Percentiles rank a stretch among this genome's conserved stretches.
These are phyloP conservation scores for Lupinus albus DNA, from an alignment of 306 rosid species.

Conservation along the genomic window DNA sequence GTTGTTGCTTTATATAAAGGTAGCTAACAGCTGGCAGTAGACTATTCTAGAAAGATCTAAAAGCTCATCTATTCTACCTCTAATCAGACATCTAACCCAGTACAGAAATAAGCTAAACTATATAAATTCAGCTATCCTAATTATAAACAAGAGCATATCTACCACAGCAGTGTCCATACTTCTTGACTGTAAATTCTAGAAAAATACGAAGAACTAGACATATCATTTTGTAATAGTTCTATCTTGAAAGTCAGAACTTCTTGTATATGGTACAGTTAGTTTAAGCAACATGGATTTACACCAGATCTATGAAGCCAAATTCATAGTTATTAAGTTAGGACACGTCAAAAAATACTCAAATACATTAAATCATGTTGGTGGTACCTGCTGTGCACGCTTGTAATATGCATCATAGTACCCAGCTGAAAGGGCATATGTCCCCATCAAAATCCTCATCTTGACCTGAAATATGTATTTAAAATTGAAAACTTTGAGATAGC, in stretches of 20 bases:
- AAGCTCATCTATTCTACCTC: too few species aligned
- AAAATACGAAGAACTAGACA: slow-evolving; percentile 1
- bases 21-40: too few species aligned
- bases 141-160: slow-evolving; percentile 9
- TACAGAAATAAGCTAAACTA: too few species aligned
- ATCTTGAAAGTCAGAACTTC: slow-evolving; percentile 11
- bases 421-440: slow-evolving; percentile 96
- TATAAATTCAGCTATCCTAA: too few species aligned
- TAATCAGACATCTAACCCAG: too few species aligned
- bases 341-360: slow-evolving; percentile 15
- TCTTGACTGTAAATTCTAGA: slow-evolving; percentile 1
- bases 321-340: slow-evolving; percentile 28
- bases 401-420: slow-evolving; percentile 98
- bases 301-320: slow-evolving; percentile 23
- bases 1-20: too few species aligned
- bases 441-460: slow-evolving; percentile 94
- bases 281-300: slow-evolving; percentile 29
- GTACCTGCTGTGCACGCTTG: slow-evolving; percentile 99
- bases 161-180: slow-evolving; percentile 10
- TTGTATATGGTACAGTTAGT: background rate
- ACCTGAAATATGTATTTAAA: slow-evolving; percentile 58
- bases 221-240: slow-evolving; percentile 1
- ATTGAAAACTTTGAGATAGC: slow-evolving; percentile 22
- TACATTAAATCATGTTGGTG: slow-evolving; percentile 16
- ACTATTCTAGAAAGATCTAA: too few species aligned